Evolutionary conservation across 2,329 filamentous ascomycete species (phyloP).

Genomic region (Trichoderma citrinoviride): DNA sequence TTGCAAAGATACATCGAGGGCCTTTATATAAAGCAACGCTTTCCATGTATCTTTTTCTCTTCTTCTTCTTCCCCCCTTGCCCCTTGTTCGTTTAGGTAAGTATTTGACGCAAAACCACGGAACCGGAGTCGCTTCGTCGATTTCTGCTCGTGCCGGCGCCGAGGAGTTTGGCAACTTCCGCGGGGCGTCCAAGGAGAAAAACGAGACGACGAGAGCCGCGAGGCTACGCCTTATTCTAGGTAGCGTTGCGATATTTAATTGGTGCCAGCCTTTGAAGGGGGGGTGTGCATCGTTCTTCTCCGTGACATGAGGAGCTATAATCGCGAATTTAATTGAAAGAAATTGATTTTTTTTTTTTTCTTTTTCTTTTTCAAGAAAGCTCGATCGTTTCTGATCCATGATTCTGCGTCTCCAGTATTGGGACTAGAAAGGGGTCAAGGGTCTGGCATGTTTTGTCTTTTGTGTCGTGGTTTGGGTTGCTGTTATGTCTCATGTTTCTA

Average conservation of each 20-base stretch:
- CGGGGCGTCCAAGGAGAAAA: neutral
- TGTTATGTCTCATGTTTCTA: neutral
- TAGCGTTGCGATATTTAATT: constrained; percentile 14
- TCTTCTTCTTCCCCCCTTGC: too few species aligned
- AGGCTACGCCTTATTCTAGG: neutral
- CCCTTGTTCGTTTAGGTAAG: too few species aligned
- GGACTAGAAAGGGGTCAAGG: neutral
- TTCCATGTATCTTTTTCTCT: neutral
- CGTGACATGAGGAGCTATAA: neutral
- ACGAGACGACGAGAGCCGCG: neutral
- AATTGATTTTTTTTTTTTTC: too few species aligned
- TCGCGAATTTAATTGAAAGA: neutral
- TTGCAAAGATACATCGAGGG: too few species aligned
- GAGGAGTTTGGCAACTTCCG: constrained; percentile 2
- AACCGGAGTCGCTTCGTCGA: neutral
- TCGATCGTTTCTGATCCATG: too few species aligned
- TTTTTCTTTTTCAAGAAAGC: too few species aligned
- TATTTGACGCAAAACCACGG: neutral
- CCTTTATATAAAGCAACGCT: neutral
- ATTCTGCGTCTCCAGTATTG: neutral
- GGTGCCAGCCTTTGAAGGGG: neutral
- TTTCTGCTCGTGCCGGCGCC: constrained; percentile 11
- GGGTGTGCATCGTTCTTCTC: neutral
- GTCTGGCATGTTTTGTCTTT: neutral
- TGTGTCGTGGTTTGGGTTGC: neutral